Percentiles rank a stretch among this genome's conserved stretches.
phyloP scores from a whole-genome alignment of 108 stramenopile species.

The Cyclotella distinguenda region DNA sequence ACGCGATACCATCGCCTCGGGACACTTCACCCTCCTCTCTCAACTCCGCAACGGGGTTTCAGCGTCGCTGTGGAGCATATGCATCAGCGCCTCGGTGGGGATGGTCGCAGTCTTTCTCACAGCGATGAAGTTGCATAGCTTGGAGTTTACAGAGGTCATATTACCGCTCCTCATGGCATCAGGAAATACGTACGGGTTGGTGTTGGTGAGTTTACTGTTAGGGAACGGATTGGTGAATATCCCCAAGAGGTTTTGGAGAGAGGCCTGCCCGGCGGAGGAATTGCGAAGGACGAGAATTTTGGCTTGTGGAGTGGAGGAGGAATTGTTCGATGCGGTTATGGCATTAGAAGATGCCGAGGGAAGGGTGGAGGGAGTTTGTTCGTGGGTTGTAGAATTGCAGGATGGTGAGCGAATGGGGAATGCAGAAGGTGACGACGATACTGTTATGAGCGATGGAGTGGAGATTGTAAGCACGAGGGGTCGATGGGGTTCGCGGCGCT shows the following conservation, averaged over 20 bases:
- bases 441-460: slow-evolving; percentile 4
- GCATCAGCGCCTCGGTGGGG: slow-evolving; percentile 25
- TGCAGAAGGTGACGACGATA: background rate
- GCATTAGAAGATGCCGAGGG: slow-evolving; percentile 59
- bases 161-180: slow-evolving; percentile 74
- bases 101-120: slow-evolving; percentile 39
- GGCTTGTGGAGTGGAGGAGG: slow-evolving; percentile 56
- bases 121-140: slow-evolving; percentile 38
- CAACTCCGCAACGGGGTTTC: slow-evolving; percentile 52
- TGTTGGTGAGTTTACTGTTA: slow-evolving; percentile 70
- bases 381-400: slow-evolving; percentile 19
- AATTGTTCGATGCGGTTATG: slow-evolving; percentile 65
- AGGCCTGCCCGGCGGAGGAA: slow-evolving; percentile 55
- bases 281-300: slow-evolving; percentile 60
- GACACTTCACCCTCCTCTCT: slow-evolving; percentile 58
- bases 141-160: slow-evolving; percentile 29
- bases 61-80: slow-evolving; percentile 24
- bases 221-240: slow-evolving; percentile 81
- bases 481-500: background rate
- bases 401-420: slow-evolving; percentile 9
- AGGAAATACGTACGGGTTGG: slow-evolving; percentile 85
- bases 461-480: slow-evolving; percentile 3
- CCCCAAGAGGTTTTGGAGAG: slow-evolving; percentile 70
- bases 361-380: slow-evolving; percentile 47
- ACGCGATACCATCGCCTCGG: slow-evolving; percentile 57